Evolutionary conservation across 176 grass and related monocot genomes (phyloP), one percentile per base, ranked within the genome.

Genomic region (Cymbopogon citratus): DNA sequence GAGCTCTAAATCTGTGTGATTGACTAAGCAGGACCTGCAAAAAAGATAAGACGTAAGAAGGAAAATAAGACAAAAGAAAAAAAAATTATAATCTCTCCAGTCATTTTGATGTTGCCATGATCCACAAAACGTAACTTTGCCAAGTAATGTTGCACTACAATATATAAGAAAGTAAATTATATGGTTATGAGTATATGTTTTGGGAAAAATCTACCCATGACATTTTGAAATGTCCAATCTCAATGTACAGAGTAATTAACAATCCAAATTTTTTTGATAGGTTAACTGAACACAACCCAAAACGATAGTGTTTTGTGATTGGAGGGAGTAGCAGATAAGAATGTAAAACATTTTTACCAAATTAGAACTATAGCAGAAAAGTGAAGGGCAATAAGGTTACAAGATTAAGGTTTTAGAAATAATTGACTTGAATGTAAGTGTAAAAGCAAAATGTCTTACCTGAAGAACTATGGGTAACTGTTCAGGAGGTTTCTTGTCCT

Each of bases 1-100:
- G 86, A 1, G 96, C 96, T 79, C 88, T 89, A 79, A 99, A 95
- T 83, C 96, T 92, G 90, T 99, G 96, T 35, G 92, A 95, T 63
- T 99, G 96, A 77, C 96, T 99, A 60, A 95, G 89, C 65, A 99
- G 81, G 84, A 99, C 96, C 96, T 99, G 71, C 64, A 85, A 78
- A 84, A 72, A 88, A 63, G 19, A 76, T 12, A 66, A 66, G 9
- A 26, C 44, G 35, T 69, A 74, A 67, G 49, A 75, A 56, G 21
- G 63, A 34, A 85, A 64, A 35, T n/a, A 56, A 77, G 74, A 56
- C 27, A 63, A 66, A 11, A 51, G 35, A 81, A 84, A 51, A 41
- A 81, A 84, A 3, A 79, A 78, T 14, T 34, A 31, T 77, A 13
- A 63, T 63, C 12, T 25, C 25, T 63, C 12, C 12, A 60, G 9